Evolutionary conservation across 1,284 basidiomycete species (phyloP).

Genomic region (Earliella scabrosa): DNA sequence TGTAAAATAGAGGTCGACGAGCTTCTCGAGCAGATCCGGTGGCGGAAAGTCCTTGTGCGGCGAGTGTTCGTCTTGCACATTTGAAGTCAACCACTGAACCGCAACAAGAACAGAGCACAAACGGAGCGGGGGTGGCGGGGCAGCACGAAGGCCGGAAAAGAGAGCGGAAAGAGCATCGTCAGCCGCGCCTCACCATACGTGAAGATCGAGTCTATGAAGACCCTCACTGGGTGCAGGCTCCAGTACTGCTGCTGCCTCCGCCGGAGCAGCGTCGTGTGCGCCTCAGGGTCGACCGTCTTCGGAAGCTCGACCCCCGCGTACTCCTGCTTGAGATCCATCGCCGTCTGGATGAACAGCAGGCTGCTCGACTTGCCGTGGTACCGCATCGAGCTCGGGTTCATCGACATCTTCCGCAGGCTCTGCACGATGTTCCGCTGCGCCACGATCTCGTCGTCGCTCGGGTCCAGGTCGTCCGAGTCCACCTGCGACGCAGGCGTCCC

Average conservation of each 20-base stretch:
- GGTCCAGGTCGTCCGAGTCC: constrained; percentile 39
- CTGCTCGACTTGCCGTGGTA: constrained; percentile 61
- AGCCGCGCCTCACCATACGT: constrained; percentile 3
- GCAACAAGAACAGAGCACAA: neutral
- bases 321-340: constrained; percentile 55
- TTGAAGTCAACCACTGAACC: constrained; percentile 38
- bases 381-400: constrained; percentile 38
- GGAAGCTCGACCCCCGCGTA: constrained; percentile 33
- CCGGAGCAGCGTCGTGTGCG: constrained; percentile 24
- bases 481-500: constrained; percentile 11
- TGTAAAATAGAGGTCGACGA: constrained; percentile 76
- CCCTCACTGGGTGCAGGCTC: constrained; percentile 34
- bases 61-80: constrained; percentile 32
- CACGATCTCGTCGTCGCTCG: constrained; percentile 42
- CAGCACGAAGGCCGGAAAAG: neutral
- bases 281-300: constrained; percentile 21
- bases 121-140: neutral
- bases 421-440: constrained; percentile 32
- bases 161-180: constrained; percentile 1
- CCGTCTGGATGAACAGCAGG: constrained; percentile 51
- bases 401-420: constrained; percentile 32
- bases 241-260: constrained; percentile 33
- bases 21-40: constrained; percentile 57
- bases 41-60: constrained; percentile 57
- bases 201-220: constrained; percentile 2